A percentile compares a stretch with the other conserved stretches of the same genome.
Conservation (phyloP, 1,139 yeast species). For the Suhomyces wounanorum region DNA sequence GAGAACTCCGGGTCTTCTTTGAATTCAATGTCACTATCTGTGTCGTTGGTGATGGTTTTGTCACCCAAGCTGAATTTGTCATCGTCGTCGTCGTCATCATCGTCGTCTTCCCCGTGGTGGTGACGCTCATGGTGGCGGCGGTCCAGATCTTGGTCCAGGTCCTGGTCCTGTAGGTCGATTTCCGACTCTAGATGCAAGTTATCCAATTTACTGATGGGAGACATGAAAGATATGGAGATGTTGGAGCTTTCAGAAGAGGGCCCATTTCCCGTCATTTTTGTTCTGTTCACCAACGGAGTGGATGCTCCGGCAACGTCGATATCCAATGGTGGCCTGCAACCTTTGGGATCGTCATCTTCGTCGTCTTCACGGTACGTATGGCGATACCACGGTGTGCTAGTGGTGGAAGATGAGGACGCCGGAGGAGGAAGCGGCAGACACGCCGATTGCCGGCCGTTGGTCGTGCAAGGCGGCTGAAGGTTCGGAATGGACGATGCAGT, state of each 20-base stretch:
- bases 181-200: slow-evolving; percentile 21
- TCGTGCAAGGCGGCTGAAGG: slow-evolving; percentile 17
- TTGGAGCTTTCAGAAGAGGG: slow-evolving; percentile 15
- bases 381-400: slow-evolving; percentile 16
- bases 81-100: slow-evolving; percentile 13
- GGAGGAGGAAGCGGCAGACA: slow-evolving; percentile 10
- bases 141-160: slow-evolving; percentile 3
- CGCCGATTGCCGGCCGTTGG: slow-evolving; percentile 1
- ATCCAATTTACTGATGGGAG: slow-evolving; percentile 31
- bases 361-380: slow-evolving; percentile 19
- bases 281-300: slow-evolving; percentile 32
- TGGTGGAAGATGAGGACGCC: slow-evolving; percentile 9
- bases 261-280: background rate
- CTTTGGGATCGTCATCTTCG: slow-evolving; percentile 20
- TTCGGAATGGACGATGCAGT: slow-evolving; percentile 16
- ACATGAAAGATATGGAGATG: slow-evolving; percentile 32
- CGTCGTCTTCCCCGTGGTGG: slow-evolving; percentile 1
- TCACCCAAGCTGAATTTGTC: slow-evolving; percentile 16
- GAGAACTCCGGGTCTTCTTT: slow-evolving; percentile 12
- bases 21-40: slow-evolving; percentile 19
- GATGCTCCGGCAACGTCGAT: slow-evolving; percentile 34
- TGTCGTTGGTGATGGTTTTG: slow-evolving; percentile 20
- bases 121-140: background rate
- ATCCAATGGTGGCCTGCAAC: slow-evolving; percentile 17
- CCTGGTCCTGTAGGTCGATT: slow-evolving; percentile 11